These are phyloP conservation scores for Cladosporium halotolerans DNA, from an alignment of 2,329 filamentous ascomycete genomes.

Conservation along the genomic window DNA sequence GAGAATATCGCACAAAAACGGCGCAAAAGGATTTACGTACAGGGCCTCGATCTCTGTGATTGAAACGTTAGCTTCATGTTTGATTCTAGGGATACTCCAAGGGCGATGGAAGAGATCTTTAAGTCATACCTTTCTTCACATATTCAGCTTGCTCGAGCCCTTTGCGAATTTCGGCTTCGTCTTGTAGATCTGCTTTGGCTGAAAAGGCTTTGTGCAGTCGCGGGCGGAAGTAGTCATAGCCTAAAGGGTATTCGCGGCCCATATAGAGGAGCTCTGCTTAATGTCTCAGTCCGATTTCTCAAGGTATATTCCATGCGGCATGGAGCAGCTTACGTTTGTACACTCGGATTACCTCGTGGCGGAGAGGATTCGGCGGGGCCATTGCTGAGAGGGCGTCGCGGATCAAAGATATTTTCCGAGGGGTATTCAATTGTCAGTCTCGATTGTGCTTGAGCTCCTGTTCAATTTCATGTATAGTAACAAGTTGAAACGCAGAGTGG, in stretches of 20 bases:
- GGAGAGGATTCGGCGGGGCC: conserved; percentile 39
- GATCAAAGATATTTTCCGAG: no score
- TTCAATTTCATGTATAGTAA: no score
- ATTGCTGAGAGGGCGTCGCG: background rate
- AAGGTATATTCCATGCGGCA: no score
- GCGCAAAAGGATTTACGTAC: conserved; percentile 49
- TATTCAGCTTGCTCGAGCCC: conserved; percentile 75
- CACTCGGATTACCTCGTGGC: conserved; percentile 71
- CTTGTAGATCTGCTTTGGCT: conserved; percentile 61
- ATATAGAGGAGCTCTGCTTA: conserved; percentile 71
- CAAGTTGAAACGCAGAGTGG: no score
- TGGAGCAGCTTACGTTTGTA: conserved; percentile 65
- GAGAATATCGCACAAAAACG: no score
- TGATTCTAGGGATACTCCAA: no score
- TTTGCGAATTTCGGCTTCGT: conserved; percentile 68
- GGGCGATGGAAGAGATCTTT: background rate
- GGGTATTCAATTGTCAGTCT: no score
- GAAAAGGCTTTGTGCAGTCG: conserved; percentile 82
- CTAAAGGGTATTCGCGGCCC: conserved; percentile 79
- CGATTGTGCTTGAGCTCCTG: no score
- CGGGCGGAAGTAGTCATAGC: conserved; percentile 73
- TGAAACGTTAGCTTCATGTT: background rate
- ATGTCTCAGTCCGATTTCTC: no score
- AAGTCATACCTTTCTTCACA: conserved; percentile 71
- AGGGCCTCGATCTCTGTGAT: conserved; percentile 77